Percentiles rank a stretch among this genome's conserved stretches.
Evolutionary conservation across 768 basidiomycete species (phyloP).

Genomic region (Scleroderma citrinum): DNA sequence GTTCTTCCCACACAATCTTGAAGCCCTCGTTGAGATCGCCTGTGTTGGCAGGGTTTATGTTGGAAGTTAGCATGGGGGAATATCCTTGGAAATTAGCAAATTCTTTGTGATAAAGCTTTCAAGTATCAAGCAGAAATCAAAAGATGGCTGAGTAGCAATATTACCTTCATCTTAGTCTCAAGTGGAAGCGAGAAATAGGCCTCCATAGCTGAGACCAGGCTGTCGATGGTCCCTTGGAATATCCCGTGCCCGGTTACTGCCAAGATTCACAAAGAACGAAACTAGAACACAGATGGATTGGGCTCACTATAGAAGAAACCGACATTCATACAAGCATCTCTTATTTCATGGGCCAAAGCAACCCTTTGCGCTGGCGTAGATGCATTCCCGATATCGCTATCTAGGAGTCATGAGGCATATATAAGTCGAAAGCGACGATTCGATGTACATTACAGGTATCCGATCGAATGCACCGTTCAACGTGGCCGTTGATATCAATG

Average conservation of each 20-base stretch:
- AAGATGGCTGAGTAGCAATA: not conserved
- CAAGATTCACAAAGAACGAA: not conserved
- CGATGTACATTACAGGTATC: constrained; percentile 21
- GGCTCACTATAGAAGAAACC: constrained; percentile 37
- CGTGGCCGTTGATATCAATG: constrained; percentile 13
- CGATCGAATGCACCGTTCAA: constrained; percentile 16
- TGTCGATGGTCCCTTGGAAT: constrained; percentile 41
- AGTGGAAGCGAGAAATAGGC: constrained; percentile 62
- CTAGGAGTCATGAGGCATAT: not conserved
- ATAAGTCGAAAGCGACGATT: not conserved
- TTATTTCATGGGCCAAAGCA: constrained; percentile 50
- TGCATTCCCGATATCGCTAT: constrained; percentile 17
- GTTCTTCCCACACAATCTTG: constrained; percentile 71
- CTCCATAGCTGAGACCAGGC: constrained; percentile 43
- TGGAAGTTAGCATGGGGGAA: constrained; percentile 60
- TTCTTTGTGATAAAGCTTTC: constrained; percentile 62
- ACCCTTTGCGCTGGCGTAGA: constrained; percentile 27
- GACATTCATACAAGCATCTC: constrained; percentile 73
- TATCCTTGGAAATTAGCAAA: constrained; percentile 75
- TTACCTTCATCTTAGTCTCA: constrained; percentile 61
- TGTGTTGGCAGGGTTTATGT: constrained; percentile 61
- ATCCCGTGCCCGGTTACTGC: constrained; percentile 77
- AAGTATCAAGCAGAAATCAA: not conserved
- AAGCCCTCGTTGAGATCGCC: constrained; percentile 93
- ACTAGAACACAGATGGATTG: not conserved